Evolutionary conservation across 768 basidiomycete species (phyloP).

Genomic region (Flagelloscypha sp.): DNA sequence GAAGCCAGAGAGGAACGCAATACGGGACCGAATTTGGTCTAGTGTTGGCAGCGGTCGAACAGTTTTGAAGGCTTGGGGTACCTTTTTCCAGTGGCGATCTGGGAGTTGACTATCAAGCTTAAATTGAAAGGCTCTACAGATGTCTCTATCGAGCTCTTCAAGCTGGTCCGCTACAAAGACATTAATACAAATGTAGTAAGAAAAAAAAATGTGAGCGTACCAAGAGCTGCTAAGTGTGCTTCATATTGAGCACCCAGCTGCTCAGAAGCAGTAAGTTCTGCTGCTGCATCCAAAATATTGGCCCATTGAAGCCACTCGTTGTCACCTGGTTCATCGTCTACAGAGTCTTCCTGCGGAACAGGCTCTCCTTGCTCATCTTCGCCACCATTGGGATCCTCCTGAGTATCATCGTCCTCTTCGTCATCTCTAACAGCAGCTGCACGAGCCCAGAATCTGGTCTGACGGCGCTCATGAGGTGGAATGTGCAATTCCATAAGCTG

Average conservation of each 20-base stretch:
- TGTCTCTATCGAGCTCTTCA: conserved; percentile 12
- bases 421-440: too few species aligned
- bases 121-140: conserved; percentile 14
- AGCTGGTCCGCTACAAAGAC: conserved; percentile 11
- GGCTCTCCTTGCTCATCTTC: neutral
- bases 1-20: conserved; percentile 21
- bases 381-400: too few species aligned
- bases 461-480: neutral
- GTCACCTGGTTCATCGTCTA: neutral
- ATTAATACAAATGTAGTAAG: neutral
- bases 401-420: too few species aligned
- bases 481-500: too few species aligned
- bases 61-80: too few species aligned
- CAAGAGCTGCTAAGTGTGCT: neutral
- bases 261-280: neutral
- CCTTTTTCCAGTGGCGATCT: conserved; percentile 9
- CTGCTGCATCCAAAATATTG: too few species aligned
- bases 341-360: neutral
- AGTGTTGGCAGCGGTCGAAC: conserved; percentile 13
- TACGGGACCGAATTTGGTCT: conserved; percentile 3
- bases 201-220: neutral
- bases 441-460: too few species aligned
- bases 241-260: conserved; percentile 1
- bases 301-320: neutral
- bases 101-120: conserved; percentile 13